A percentile compares a stretch with the other conserved stretches of the same genome.
phyloP scores from a whole-genome alignment of 2,329 filamentous ascomycete genomes.

The Ustulina deusta region DNA sequence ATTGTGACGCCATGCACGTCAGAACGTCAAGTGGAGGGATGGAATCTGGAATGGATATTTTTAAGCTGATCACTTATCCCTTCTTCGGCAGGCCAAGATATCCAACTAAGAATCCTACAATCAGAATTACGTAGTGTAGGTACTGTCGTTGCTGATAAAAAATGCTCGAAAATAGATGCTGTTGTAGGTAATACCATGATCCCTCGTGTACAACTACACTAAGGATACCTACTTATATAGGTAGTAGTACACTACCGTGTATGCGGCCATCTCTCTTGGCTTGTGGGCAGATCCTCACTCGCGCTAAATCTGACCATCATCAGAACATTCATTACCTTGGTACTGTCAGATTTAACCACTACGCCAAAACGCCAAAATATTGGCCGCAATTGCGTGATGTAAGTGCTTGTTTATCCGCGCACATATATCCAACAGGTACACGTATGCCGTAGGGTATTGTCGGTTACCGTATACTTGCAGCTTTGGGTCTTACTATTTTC shows the following conservation, averaged over 20 bases:
- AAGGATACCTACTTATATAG: no score
- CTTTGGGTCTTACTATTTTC: background rate
- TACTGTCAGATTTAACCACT: no score
- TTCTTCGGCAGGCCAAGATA: conserved; percentile 10
- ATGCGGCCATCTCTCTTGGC: background rate
- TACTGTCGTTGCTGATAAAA: background rate
- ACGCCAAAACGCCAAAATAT: no score
- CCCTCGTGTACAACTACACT: background rate
- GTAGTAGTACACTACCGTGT: background rate
- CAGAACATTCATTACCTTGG: conserved; percentile 9
- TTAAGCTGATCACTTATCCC: conserved; percentile 30
- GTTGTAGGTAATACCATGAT: background rate
- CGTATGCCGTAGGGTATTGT: no score
- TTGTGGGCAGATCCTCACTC: background rate
- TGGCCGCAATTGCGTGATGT: no score
- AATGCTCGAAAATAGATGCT: conserved; percentile 8
- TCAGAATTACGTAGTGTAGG: no score
- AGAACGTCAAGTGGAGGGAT: conserved; percentile 24
- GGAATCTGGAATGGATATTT: conserved; percentile 30
- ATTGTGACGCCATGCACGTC: conserved; percentile 21
- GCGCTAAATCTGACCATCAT: conserved; percentile 17
- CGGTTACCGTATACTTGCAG: background rate
- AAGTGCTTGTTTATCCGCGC: no score
- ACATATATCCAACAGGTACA: no score
- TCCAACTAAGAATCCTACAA: conserved; percentile 10